Evolutionary conservation across 129 eudicot genomes (phyloP).

Genomic region (sunflower (Helianthus annuus)): DNA sequence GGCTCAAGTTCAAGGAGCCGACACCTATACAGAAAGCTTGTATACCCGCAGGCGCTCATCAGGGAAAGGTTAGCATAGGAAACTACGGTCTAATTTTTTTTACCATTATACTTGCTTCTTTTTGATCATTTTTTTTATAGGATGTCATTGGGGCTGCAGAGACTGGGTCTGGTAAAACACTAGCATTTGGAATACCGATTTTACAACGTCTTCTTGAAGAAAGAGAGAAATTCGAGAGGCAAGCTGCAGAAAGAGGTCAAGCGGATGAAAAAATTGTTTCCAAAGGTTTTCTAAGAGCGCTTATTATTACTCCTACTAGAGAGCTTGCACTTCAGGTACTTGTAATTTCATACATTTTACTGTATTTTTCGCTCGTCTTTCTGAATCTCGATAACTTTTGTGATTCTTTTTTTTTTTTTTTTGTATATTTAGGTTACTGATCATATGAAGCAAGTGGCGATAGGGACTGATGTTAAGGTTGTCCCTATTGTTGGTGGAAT

Average conservation of each 20-base stretch:
- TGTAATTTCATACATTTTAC: background rate
- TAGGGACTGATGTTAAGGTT: slow-evolving; percentile 65
- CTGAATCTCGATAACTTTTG: background rate
- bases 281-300: slow-evolving; percentile 71
- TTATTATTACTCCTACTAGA: slow-evolving; percentile 88
- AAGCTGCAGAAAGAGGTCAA: slow-evolving; percentile 45
- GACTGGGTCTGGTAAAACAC: slow-evolving; percentile 98
- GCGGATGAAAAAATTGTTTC: slow-evolving; percentile 60
- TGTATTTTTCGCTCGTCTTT: background rate
- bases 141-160: slow-evolving; percentile 98
- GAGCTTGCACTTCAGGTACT: slow-evolving; percentile 97
- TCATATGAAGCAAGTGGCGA: slow-evolving; percentile 80
- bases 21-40: slow-evolving; percentile 95
- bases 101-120: slow-evolving; percentile 15
- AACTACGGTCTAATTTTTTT: background rate
- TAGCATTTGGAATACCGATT: slow-evolving; percentile 97
- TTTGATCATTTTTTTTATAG: slow-evolving; percentile 37
- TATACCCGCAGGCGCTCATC: slow-evolving; percentile 96
- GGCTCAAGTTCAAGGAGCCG: slow-evolving; percentile 87
- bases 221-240: slow-evolving; percentile 64
- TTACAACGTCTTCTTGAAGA: slow-evolving; percentile 93
- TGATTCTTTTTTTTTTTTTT: background rate
- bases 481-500: slow-evolving; percentile 97
- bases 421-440: slow-evolving; percentile 64
- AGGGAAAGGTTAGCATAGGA: slow-evolving; percentile 72